Conservation (phyloP, 495 filamentous ascomycete genomes). For the Hypoxylon subgilvum region DNA sequence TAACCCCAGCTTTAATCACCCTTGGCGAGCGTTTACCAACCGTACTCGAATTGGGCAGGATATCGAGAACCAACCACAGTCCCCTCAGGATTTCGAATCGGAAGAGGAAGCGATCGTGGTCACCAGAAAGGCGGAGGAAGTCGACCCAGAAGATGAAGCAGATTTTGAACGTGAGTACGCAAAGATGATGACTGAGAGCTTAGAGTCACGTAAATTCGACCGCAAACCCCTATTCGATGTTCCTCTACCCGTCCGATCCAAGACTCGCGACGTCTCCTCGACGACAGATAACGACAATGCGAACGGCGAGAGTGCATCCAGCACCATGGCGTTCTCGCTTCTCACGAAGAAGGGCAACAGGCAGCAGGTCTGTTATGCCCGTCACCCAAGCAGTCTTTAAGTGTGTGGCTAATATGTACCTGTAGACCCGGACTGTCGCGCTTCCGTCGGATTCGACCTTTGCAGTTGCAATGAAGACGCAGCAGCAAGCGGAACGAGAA, state of each 20-base stretch:
- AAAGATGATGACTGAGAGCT: constrained; percentile 97
- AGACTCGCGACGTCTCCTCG: constrained; percentile 61
- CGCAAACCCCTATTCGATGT: constrained; percentile 93
- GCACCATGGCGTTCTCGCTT: constrained; percentile 88
- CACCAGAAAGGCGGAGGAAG: constrained; percentile 83
- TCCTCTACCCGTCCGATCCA: constrained; percentile 84
- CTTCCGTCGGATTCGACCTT: constrained; percentile 93
- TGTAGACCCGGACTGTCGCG: constrained; percentile 88
- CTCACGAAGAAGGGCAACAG: constrained; percentile 96
- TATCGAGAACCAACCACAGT: constrained; percentile 45
- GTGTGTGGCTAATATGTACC: constrained; percentile 18
- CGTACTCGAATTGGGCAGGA: constrained; percentile 46
- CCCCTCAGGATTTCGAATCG: constrained; percentile 62
- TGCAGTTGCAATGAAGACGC: constrained; percentile 91
- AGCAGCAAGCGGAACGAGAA: constrained; percentile 91
- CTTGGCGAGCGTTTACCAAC: constrained; percentile 1
- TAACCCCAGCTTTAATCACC: not conserved
- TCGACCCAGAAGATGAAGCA: constrained; percentile 91
- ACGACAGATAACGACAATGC: constrained; percentile 59
- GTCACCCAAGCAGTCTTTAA: not conserved
- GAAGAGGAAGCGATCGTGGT: constrained; percentile 91
- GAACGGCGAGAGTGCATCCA: constrained; percentile 46
- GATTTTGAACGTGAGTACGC: constrained; percentile 98
- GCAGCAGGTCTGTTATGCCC: constrained; percentile 69
- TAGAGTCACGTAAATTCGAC: constrained; percentile 92